Percentiles rank a stretch among this genome's conserved stretches.
Conservation (phyloP, 768 basidiomycete genomes). For the Lactarius deliciosus region DNA sequence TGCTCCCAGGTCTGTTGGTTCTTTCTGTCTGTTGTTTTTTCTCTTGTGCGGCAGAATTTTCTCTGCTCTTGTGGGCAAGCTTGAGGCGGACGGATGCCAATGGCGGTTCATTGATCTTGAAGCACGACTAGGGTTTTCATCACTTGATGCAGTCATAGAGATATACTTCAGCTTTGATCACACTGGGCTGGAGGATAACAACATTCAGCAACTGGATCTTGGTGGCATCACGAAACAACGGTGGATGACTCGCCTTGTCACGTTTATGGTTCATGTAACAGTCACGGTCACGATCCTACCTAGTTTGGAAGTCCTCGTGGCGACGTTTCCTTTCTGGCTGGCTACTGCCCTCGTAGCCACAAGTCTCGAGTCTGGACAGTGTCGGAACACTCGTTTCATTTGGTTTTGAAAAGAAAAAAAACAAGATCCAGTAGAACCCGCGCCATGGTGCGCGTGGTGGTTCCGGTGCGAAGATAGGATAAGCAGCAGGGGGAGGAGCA, state of each 20-base stretch:
- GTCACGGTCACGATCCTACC: background rate
- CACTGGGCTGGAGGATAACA: slow-evolving; percentile 15
- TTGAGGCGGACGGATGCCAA: too few relatives aligned
- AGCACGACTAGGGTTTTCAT: slow-evolving; percentile 7
- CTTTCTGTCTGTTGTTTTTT: background rate
- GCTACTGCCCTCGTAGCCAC: background rate
- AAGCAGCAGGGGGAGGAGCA: background rate
- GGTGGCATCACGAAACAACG: background rate
- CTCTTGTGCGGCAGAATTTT: background rate
- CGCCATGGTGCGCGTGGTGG: background rate
- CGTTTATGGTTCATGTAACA: background rate
- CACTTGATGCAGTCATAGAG: slow-evolving; percentile 15
- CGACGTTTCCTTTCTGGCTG: background rate
- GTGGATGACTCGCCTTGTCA: slow-evolving; percentile 20
- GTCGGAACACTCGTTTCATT: background rate
- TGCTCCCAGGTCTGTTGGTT: background rate
- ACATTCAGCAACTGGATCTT: slow-evolving; percentile 12
- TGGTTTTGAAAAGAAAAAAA: background rate
- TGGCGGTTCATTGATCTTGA: slow-evolving; percentile 5
- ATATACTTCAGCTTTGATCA: slow-evolving; percentile 18
- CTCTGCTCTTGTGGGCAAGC: background rate
- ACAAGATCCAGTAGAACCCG: background rate
- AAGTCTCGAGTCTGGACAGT: background rate
- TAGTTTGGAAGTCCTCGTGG: background rate
- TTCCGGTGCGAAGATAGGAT: background rate